Evolutionary conservation across 169 alveolate genomes (phyloP).

Genomic region (Plasmodium blacklocki): DNA sequence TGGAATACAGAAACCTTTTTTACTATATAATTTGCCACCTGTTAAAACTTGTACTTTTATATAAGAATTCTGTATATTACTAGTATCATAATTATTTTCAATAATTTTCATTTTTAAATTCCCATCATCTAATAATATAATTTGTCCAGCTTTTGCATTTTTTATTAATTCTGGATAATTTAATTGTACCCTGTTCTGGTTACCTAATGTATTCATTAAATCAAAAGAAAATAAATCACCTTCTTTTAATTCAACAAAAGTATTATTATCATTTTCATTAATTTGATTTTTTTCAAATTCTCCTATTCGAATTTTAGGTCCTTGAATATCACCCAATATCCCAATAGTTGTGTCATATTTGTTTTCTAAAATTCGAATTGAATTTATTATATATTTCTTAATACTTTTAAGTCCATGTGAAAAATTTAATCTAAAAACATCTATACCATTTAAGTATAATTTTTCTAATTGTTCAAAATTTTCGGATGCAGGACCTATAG

Average conservation of each 20-base stretch:
- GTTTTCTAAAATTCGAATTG: conserved; percentile 81
- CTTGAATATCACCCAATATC: conserved; percentile 87
- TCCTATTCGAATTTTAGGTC: conserved; percentile 89
- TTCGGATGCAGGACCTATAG: conserved; percentile 87
- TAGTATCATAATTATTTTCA: conserved; percentile 29
- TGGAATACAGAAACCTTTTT: conserved; percentile 90
- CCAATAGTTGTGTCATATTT: conserved; percentile 78
- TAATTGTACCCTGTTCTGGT: conserved; percentile 78
- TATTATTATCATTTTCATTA: conserved; percentile 78
- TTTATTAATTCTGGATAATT: conserved; percentile 83
- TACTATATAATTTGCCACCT: conserved; percentile 84
- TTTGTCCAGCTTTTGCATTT: conserved; percentile 80
- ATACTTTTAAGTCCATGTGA: conserved; percentile 85
- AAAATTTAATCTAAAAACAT: conserved; percentile 86
- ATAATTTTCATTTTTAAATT: conserved; percentile 80
- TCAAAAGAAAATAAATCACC: conserved; percentile 86
- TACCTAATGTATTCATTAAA: conserved; percentile 79
- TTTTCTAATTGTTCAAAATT: conserved; percentile 78
- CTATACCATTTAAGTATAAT: conserved; percentile 85
- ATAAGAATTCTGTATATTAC: conserved; percentile 38
- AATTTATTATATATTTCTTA: conserved; percentile 73
- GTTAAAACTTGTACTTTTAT: conserved; percentile 80
- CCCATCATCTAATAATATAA: conserved; percentile 86
- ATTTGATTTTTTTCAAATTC: conserved; percentile 83
- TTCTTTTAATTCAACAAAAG: conserved; percentile 83